Percentiles rank a stretch among this genome's conserved stretches.
These are phyloP conservation scores for Cyberlindnera japonica DNA, from an alignment of 805 yeast species.

Conservation along the genomic window DNA sequence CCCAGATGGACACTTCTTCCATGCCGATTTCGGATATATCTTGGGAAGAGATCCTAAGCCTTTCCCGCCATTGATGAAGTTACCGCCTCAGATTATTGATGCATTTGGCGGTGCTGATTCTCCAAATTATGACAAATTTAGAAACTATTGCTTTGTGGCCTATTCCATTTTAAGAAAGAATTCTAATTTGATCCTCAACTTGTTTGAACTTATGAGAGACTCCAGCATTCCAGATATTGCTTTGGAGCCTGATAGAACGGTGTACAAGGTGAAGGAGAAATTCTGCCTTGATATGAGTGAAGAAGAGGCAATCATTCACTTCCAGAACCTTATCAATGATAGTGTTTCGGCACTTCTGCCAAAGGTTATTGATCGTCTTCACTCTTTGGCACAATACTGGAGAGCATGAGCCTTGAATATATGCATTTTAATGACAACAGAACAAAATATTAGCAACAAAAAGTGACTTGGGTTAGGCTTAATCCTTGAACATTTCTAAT, in stretches of 20 bases:
- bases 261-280: slow-evolving; percentile 88
- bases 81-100: slow-evolving; percentile 94
- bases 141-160: slow-evolving; percentile 92
- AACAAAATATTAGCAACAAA: too few relatives aligned
- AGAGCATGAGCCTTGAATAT: slow-evolving; percentile 50
- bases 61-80: slow-evolving; percentile 96
- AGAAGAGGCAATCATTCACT: slow-evolving; percentile 92
- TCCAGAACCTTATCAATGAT: slow-evolving; percentile 90
- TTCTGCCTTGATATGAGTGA: slow-evolving; percentile 91
- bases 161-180: slow-evolving; percentile 87
- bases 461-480: too few relatives aligned
- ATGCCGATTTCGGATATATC: slow-evolving; percentile 96
- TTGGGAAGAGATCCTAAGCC: slow-evolving; percentile 98
- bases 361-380: slow-evolving; percentile 90
- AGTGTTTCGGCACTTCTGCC: slow-evolving; percentile 93
- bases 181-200: slow-evolving; percentile 81
- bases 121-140: slow-evolving; percentile 79
- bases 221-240: slow-evolving; percentile 89
- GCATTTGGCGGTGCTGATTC: slow-evolving; percentile 96
- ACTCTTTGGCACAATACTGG: slow-evolving; percentile 97
- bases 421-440: too few relatives aligned
- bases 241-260: slow-evolving; percentile 80
- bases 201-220: slow-evolving; percentile 91
- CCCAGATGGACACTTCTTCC: slow-evolving; percentile 88
- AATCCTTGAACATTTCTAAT: not conserved